Conservation (phyloP, 2,329 filamentous ascomycete species). For the Tolypocladium tundrense region DNA sequence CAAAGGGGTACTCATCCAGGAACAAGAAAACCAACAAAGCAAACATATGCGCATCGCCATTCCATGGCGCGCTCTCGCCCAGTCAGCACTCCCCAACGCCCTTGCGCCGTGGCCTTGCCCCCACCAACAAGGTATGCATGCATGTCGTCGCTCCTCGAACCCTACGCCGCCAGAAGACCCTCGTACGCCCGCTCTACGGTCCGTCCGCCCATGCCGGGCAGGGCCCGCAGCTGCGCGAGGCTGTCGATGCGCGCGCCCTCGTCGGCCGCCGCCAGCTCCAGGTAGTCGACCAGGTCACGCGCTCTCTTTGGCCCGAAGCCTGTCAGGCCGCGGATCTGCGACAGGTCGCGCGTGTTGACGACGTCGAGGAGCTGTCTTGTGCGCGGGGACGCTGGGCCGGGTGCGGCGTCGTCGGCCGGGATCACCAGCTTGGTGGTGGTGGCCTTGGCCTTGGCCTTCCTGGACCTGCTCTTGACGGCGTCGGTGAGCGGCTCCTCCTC, state of each 20-base stretch:
- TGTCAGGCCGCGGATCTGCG: constrained; percentile 53
- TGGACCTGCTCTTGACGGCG: neutral
- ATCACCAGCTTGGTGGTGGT: neutral
- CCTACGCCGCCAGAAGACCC: constrained; percentile 22
- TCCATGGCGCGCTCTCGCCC: neutral
- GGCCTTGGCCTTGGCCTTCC: neutral
- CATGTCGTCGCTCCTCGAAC: neutral
- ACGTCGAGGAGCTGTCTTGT: constrained; percentile 56
- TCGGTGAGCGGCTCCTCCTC: neutral
- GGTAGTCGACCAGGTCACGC: constrained; percentile 44
- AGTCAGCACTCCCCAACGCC: neutral
- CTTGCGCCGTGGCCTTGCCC: neutral
- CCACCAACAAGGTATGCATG: neutral
- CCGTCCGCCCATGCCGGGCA: constrained; percentile 48
- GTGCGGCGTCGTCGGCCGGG: constrained; percentile 3
- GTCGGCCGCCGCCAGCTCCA: constrained; percentile 32
- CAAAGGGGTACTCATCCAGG: neutral
- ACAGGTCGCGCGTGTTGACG: constrained; percentile 62
- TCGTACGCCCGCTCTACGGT: constrained; percentile 47
- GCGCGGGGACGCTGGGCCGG: constrained; percentile 34
- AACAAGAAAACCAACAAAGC: neutral
- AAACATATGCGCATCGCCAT: neutral
- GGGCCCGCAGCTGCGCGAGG: constrained; percentile 38
- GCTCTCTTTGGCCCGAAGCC: constrained; percentile 68
- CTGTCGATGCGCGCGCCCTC: constrained; percentile 32